These are phyloP conservation scores for Cladophialophora bantiana DNA, from an alignment of 2,329 filamentous ascomycete genomes.

Conservation along the genomic window DNA sequence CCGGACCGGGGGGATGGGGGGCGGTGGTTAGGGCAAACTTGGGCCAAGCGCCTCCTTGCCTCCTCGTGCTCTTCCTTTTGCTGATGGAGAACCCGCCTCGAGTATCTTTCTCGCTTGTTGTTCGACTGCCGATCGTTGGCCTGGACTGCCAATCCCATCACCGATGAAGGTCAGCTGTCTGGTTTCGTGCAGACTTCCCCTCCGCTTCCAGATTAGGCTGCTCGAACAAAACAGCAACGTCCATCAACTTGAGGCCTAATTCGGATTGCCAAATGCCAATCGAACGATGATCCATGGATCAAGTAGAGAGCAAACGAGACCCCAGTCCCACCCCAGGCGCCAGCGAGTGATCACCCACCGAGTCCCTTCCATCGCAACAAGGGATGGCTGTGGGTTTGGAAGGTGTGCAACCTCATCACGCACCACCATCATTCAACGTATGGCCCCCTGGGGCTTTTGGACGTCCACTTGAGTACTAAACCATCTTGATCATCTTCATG, in stretches of 20 bases:
- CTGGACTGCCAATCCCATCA: constrained; percentile 1
- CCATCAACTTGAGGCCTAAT: constrained; percentile 5
- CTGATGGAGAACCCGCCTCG: constrained; percentile 4
- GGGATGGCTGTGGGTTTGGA: background rate
- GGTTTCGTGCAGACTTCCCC: background rate
- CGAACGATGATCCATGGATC: constrained; percentile 2
- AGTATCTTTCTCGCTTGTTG: constrained; percentile 11
- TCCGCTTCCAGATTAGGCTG: background rate
- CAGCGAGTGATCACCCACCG: constrained; percentile 9
- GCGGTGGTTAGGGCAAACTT: too few species aligned
- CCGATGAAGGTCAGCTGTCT: background rate
- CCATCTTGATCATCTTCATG: background rate
- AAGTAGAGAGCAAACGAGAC: background rate
- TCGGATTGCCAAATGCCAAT: constrained; percentile 4
- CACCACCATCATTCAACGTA: background rate
- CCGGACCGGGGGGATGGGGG: background rate
- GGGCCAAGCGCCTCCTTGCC: background rate
- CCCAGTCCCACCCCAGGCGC: background rate
- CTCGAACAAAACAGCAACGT: background rate
- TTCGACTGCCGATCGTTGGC: constrained; percentile 7
- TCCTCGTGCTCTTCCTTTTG: too few species aligned
- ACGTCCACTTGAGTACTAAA: background rate
- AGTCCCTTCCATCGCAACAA: background rate
- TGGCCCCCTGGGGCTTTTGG: background rate
- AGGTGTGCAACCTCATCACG: background rate